Evolutionary conservation across 164 flowering plant genomes (phyloP), one percentile per base, ranked within the genome.

Genomic region (Nelumbo lutea): DNA sequence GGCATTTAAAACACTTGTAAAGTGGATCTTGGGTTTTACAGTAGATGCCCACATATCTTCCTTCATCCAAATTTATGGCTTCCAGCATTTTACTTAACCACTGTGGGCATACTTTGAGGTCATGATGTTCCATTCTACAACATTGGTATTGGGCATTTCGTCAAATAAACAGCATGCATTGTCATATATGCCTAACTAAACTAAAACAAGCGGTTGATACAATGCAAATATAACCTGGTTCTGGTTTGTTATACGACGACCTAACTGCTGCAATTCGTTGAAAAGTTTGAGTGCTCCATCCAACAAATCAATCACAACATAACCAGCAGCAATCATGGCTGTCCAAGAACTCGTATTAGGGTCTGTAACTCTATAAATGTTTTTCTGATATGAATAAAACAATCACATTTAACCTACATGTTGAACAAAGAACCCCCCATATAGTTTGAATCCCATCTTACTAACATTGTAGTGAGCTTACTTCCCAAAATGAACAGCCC

Each of bases 121-220:
- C 90, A 94, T 88, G 73, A 86, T 84, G 79, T 94, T 94, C 98
- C 98, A 94, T 27, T 95, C 95, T 6, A 91, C 85, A 67, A 78
- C 86, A 83, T 85, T 87, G 38, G 86, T 89, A 55, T 71, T 72
- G 57, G 79, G 82, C 83, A 91, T 85, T 73, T 79, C 75, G 47
- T 67, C 8, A 72, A 91, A 94, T 69, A 86, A 73, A 50, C 64
- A 57, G 58, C 82, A 14, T 6, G 97, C 97, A 59, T 83, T 85
- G 68, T 74, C 27, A 27, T 27, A 27, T 77, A n/a, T 91, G 81
- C 83, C 84, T 83, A 27, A 89, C 90, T 64, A 79, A 60, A 64
- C 68, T 67, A 56, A 90, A 76, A 75, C 70, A 90, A 0, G 95
- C 95, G 76, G 72, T 86, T 47, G 91, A 80, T 41, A 79, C 79